Conservation (phyloP, 1,139 yeast species). For the Lodderomyces orthopsilosis region DNA sequence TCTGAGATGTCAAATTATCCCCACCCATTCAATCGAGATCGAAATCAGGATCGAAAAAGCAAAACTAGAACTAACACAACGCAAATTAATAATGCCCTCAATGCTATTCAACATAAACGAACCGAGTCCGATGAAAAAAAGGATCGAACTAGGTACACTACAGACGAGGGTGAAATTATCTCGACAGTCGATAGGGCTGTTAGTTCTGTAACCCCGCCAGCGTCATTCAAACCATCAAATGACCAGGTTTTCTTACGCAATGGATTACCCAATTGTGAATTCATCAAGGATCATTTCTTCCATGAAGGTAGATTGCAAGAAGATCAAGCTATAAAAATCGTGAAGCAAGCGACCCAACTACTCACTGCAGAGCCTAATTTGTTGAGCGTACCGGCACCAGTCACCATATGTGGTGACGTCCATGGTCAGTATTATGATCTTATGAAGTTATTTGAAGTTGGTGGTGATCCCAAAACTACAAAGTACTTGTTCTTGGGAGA, state of each 20-base stretch:
- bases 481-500: conserved; percentile 89
- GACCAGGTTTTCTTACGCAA: conserved; percentile 58
- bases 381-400: conserved; percentile 84
- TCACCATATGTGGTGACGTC: conserved; percentile 93
- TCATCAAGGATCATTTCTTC: conserved; percentile 70
- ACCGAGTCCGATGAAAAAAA: conserved; percentile 14
- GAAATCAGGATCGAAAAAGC: conserved; percentile 5
- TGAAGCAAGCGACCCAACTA: conserved; percentile 66
- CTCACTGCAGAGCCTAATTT: conserved; percentile 75
- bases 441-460: conserved; percentile 89
- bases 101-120: conserved; percentile 47
- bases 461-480: conserved; percentile 80
- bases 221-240: conserved; percentile 62
- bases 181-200: conserved; percentile 73
- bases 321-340: conserved; percentile 67
- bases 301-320: conserved; percentile 79
- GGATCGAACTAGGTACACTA: conserved; percentile 56
- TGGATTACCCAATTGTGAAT: conserved; percentile 72
- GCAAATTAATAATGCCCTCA: conserved; percentile 73
- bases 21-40: conserved; percentile 1
- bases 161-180: conserved; percentile 67
- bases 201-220: conserved; percentile 65
- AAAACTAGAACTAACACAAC: conserved; percentile 38
- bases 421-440: conserved; percentile 95
- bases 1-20: neutral